Evolutionary conservation across 805 yeast genomes (phyloP).

Genomic region (Torulaspora maleeae): DNA sequence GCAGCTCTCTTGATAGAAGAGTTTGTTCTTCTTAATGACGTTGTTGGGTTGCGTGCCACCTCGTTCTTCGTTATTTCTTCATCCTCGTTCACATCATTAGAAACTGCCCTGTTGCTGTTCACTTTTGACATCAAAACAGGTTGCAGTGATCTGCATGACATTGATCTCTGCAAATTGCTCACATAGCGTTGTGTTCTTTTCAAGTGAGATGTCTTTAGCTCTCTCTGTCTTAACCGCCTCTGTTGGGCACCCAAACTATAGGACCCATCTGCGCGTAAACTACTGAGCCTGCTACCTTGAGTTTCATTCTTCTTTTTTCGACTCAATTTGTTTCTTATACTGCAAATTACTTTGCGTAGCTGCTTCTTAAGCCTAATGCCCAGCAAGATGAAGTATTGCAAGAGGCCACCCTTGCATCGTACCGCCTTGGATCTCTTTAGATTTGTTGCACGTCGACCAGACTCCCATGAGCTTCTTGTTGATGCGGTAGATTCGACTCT

Average conservation of each 20-base stretch:
- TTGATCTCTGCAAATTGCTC: constrained; percentile 29
- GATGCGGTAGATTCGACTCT: constrained; percentile 12
- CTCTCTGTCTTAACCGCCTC: not conserved
- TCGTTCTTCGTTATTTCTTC: not conserved
- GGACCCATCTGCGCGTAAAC: not conserved
- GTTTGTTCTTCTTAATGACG: constrained; percentile 33
- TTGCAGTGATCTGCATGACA: constrained; percentile 22
- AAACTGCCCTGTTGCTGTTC: not conserved
- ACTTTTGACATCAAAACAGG: constrained; percentile 14
- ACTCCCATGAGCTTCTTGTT: constrained; percentile 3
- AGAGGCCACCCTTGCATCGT: constrained; percentile 39
- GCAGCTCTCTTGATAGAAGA: constrained; percentile 38
- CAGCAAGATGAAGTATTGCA: constrained; percentile 29
- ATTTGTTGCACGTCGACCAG: not conserved
- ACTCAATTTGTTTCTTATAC: constrained; percentile 14
- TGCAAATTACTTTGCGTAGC: constrained; percentile 28
- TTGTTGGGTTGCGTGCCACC: constrained; percentile 7
- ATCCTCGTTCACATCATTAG: not conserved
- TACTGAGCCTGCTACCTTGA: not conserved
- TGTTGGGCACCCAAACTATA: too few relatives aligned
- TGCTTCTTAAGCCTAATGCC: constrained; percentile 27
- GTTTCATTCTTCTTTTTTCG: constrained; percentile 16
- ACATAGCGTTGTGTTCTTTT: constrained; percentile 31
- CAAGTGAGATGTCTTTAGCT: constrained; percentile 26
- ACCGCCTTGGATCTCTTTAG: constrained; percentile 35